Base-by-base conservation (phyloP, 805 yeast genomes). In the Candida boleticola region DNA sequence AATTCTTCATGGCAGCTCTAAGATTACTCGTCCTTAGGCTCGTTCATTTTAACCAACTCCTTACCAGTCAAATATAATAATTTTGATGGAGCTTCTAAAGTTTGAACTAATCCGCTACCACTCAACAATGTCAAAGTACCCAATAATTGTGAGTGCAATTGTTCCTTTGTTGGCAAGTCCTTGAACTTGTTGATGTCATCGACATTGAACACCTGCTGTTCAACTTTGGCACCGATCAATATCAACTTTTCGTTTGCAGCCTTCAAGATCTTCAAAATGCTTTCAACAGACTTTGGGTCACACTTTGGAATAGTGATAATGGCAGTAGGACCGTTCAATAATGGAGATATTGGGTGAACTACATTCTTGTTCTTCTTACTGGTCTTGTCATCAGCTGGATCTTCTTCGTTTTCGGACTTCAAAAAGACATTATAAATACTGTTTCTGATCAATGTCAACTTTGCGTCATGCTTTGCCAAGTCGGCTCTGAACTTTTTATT, bases 301-400 rank as follows among this genome's bases (percentile, higher is more conserved):
- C 85, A 70, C 46, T 75, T 79, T 34, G 78, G 78, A 45, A 89
- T 75, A 17, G 85, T 61, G 43, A 92, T 79, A 7, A 86, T 73
- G 1, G 95, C 95, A 2, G 96, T 83, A 19, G 98, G 97, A 6
- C 98, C 98, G 46, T 68, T 68, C 45, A 93, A 74, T 41, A 89
- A 69, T 7, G 82, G 80, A 20, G 76, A 60, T 51, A 92, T 64
- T 13, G 96, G 95, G 61, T 88, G 95, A 20, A 61, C 58, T 5
- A 66, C 65, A 27, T 65, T 62, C 42, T 65, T 68, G 51, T 73
- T 72, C 48, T 61, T 68, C 26, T 57, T 46, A 40, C 73, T 57
- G 16, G 85, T 82, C 31, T 71, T 78, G 38, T 61, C 60, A 44
- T 77, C 70, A 31, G 95, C 83, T 2, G 98, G 97, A 59, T 90